Conservation (phyloP, 768 basidiomycete genomes). For the Ramaria rubella region DNA sequence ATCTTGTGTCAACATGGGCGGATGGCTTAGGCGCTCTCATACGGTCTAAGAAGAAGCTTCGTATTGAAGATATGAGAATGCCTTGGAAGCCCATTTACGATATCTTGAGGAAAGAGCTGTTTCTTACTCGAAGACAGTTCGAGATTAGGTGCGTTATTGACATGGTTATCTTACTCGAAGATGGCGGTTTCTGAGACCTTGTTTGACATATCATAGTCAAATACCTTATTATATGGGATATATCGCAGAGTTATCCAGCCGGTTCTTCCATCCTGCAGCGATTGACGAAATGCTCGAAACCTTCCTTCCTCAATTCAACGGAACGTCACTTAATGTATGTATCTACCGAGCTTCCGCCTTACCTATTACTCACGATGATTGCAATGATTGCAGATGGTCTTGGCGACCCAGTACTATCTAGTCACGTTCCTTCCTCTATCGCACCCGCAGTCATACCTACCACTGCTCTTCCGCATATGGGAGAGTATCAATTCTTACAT, state of each 20-base stretch:
- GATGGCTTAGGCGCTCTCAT: conserved; percentile 56
- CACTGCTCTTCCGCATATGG: conserved; percentile 81
- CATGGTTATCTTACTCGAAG: background rate
- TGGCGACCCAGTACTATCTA: conserved; percentile 81
- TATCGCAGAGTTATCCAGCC: conserved; percentile 57
- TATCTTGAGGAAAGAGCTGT: conserved; percentile 65
- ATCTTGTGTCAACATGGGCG: conserved; percentile 58
- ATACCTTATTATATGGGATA: conserved; percentile 73
- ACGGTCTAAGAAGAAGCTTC: conserved; percentile 65
- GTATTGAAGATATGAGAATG: conserved; percentile 71
- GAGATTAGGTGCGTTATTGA: conserved; percentile 62
- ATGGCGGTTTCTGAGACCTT: background rate
- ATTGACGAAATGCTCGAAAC: conserved; percentile 84
- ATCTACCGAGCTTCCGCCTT: background rate
- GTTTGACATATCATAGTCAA: conserved; percentile 38
- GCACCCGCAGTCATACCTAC: conserved; percentile 79
- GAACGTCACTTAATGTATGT: conserved; percentile 50
- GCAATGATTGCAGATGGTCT: conserved; percentile 45
- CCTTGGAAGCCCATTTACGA: conserved; percentile 78
- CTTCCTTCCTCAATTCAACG: conserved; percentile 75
- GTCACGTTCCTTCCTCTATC: conserved; percentile 79
- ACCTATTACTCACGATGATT: background rate
- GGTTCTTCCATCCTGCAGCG: conserved; percentile 86
- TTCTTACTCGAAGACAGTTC: conserved; percentile 68
- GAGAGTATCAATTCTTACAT: conserved; percentile 83